phyloP scores from a whole-genome alignment of 768 basidiomycete species.

The Hypholoma fasciculare region DNA sequence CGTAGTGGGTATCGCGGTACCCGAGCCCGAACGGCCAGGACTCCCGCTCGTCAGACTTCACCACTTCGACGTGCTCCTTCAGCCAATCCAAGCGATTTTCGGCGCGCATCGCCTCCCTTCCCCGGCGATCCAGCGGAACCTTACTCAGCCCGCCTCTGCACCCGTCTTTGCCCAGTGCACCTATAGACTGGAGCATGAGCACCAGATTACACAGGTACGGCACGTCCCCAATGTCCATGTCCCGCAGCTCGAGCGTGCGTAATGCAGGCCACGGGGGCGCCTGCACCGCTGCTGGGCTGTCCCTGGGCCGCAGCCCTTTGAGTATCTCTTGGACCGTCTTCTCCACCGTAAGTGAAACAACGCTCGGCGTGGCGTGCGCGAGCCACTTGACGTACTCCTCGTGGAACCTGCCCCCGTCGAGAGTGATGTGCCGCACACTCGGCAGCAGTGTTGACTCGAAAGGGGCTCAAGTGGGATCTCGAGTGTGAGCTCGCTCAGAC shows the following conservation, averaged over 20 bases:
- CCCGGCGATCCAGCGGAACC: slow-evolving; percentile 36
- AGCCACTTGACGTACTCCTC: slow-evolving; percentile 30
- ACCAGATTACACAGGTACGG: slow-evolving; percentile 31
- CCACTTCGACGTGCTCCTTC: slow-evolving; percentile 27
- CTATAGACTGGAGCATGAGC: slow-evolving; percentile 15
- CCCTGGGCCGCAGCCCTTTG: slow-evolving; percentile 23
- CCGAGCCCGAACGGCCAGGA: slow-evolving; percentile 40
- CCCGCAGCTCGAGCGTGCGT: slow-evolving; percentile 30
- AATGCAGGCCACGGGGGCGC: slow-evolving; percentile 34
- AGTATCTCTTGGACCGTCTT: slow-evolving; percentile 31
- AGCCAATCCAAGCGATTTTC: slow-evolving; percentile 29
- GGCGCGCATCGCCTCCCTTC: slow-evolving; percentile 31
- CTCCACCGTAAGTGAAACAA: slow-evolving; percentile 33
- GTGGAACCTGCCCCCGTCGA: slow-evolving; percentile 32
- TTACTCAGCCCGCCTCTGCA: slow-evolving; percentile 2
- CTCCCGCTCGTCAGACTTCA: slow-evolving; percentile 26
- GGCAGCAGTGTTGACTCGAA: slow-evolving; percentile 26
- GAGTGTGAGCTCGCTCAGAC: slow-evolving; percentile 31
- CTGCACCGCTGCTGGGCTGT: slow-evolving; percentile 24
- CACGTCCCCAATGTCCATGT: slow-evolving; percentile 32
- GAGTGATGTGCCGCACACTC: slow-evolving; percentile 30
- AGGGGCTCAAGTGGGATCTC: not conserved
- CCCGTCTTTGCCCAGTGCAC: not conserved
- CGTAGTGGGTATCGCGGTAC: slow-evolving; percentile 36
- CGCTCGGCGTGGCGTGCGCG: slow-evolving; percentile 31